A percentile compares a stretch with the other conserved stretches of the same genome.
phyloP scores from a whole-genome alignment of 306 rosid species.

The apple (Malus domestica) region DNA sequence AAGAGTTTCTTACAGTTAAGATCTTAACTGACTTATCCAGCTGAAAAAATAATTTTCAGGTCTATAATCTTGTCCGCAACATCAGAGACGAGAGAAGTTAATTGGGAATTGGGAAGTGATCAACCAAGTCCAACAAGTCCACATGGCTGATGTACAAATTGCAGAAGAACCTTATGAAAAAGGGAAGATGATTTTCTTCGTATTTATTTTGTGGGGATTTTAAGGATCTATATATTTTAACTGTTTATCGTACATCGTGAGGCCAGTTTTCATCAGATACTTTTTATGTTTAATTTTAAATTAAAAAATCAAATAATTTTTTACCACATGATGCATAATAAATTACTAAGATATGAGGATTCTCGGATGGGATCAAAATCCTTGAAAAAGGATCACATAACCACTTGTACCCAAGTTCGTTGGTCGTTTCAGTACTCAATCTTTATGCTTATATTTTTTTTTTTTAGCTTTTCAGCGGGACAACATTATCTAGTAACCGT shows the following conservation, averaged over 20 bases:
- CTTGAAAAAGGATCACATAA: neutral
- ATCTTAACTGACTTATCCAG: neutral
- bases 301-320: too few relatives aligned
- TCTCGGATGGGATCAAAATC: too few relatives aligned
- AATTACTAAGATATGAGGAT: too few relatives aligned
- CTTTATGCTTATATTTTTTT: neutral
- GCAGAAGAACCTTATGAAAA: neutral
- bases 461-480: neutral
- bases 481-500: neutral
- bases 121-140: conserved; percentile 10
- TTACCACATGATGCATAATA: accelerated
- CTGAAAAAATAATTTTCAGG: neutral
- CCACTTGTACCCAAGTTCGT: neutral
- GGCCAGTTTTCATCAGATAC: accelerated
- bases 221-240: accelerated
- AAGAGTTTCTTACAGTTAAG: neutral
- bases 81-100: neutral
- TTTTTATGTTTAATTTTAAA: too few relatives aligned
- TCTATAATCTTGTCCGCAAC: neutral
- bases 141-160: conserved; percentile 12
- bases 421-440: neutral
- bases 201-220: too few relatives aligned
- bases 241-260: too few relatives aligned
- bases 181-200: too few relatives aligned
- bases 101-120: neutral